Evolutionary conservation across 768 basidiomycete species (phyloP).

Genomic region (Xerocomellus intermedius): DNA sequence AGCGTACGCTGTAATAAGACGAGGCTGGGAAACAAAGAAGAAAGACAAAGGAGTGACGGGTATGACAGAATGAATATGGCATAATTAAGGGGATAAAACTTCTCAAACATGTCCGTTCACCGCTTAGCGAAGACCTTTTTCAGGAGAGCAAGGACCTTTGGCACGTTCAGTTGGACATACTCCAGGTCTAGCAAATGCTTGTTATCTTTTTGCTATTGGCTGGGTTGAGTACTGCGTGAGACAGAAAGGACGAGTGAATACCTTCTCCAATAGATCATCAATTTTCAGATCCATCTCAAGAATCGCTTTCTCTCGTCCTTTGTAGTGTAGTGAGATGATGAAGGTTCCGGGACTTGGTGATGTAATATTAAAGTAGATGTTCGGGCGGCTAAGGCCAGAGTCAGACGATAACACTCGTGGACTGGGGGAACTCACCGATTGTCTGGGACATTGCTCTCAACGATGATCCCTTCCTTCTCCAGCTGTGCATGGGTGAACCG

Average conservation of each 20-base stretch:
- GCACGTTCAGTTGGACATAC: conserved; percentile 96
- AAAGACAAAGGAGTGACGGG: conserved; percentile 24
- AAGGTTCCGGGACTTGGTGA: conserved; percentile 98
- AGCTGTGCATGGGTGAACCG: conserved; percentile 97
- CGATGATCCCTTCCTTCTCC: conserved; percentile 99
- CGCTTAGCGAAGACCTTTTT: conserved; percentile 94
- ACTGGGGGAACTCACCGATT: conserved; percentile 62
- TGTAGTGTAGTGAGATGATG: conserved; percentile 98
- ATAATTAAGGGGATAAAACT: conserved; percentile 31
- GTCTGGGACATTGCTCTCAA: conserved; percentile 98
- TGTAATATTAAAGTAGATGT: conserved; percentile 99
- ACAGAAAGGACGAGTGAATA: conserved; percentile 32
- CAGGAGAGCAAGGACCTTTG: conserved; percentile 86
- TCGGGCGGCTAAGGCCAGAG: conserved; percentile 69
- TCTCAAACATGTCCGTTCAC: conserved; percentile 39
- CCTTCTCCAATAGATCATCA: conserved; percentile 97
- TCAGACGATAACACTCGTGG: background rate
- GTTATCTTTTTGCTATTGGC: conserved; percentile 93
- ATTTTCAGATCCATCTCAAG: conserved; percentile 99
- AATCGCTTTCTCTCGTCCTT: conserved; percentile 97
- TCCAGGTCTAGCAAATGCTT: conserved; percentile 95
- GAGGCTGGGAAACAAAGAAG: conserved; percentile 4
- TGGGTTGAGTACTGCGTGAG: conserved; percentile 13
- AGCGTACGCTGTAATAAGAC: conserved; percentile 20
- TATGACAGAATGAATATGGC: conserved; percentile 35